phyloP scores from a whole-genome alignment of 768 basidiomycete species.

The Agaricus blazei region DNA sequence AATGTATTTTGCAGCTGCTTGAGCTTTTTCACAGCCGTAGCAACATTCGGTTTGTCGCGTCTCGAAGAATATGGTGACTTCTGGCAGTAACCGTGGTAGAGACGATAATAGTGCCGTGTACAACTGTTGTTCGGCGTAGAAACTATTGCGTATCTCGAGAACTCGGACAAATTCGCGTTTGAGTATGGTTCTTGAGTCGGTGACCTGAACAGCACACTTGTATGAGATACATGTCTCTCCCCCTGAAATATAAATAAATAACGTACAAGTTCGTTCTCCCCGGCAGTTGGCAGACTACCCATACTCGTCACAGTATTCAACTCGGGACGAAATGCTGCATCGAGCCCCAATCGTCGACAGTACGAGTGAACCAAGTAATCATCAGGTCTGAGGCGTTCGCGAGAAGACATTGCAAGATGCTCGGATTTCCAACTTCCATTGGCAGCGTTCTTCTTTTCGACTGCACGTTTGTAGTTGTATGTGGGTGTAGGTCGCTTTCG shows the following conservation, averaged over 20 bases:
- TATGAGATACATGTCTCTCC: no score
- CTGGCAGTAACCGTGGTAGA: conserved; percentile 1
- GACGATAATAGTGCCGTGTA: conserved; percentile 1
- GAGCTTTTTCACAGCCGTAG: conserved; percentile 8
- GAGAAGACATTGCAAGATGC: neutral
- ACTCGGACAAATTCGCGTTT: conserved; percentile 8
- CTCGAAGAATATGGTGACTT: conserved; percentile 8
- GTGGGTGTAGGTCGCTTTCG: neutral
- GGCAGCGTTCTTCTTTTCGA: neutral
- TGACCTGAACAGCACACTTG: neutral
- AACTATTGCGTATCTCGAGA: conserved; percentile 8
- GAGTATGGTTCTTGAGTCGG: conserved; percentile 6
- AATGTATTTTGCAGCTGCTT: conserved; percentile 1
- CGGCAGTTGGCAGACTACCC: conserved; percentile 2
- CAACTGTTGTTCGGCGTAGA: conserved; percentile 6
- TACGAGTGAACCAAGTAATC: neutral
- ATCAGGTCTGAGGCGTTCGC: neutral
- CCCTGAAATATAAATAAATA: neutral
- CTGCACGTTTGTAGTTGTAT: neutral
- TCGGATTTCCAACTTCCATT: conserved; percentile 6
- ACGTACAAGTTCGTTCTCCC: conserved; percentile 6
- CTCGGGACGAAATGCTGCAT: conserved; percentile 1
- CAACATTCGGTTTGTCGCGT: conserved; percentile 9
- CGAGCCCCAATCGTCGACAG: conserved; percentile 2
- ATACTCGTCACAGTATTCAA: conserved; percentile 7